Base-by-base conservation (phyloP, 208 protist species). In the Herpetomonas samuelpessoai region DNA sequence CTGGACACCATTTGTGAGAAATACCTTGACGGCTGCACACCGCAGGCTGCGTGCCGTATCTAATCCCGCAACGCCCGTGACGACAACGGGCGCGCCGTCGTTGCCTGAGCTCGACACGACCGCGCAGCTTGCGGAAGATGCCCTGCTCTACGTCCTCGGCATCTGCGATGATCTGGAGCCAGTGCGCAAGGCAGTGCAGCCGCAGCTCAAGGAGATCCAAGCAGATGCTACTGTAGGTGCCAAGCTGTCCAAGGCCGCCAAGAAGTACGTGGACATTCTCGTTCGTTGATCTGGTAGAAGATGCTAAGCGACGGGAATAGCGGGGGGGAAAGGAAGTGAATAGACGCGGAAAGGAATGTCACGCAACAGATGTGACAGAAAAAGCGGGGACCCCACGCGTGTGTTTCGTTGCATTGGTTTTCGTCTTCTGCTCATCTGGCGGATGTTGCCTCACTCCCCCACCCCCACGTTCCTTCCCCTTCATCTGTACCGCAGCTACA, bases 151-250 rank as follows among this genome's bases (percentile, higher is more conserved):
- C n/a, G 80, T 73, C 16, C 61, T 93, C 3, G 74, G 78, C 39
- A 75, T 79, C 2, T 93, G 86, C 47, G 77, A 82, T 31, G 82
- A 88, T 25, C 57, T 88, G 56, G 64, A 64, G 45, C 44, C 28
- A 3, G 62, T 91, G 12, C 57, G 68, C 14, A 31, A 47, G 27
- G 55, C 14, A 14, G 59, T 88, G 46, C 66, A 68, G 55, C 28
- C 69, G 35, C 70, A 86, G 47, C 63, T 93, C 52, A 48, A 47
- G 24, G 30, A 22, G 46, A 62, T 83, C 19, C 3, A 74, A 1
- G 48, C 1, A 10, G 31, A 25, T 21, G 59, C 65, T 47, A 61
- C 49, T 14, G 76, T 44, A 24, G 3, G 46, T 46, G 74, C 29
- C 21, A 28, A 16, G 7, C 78, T 58, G 67, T 59, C 70, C 3